Base-by-base conservation (phyloP, 2,329 filamentous ascomycete species). In the Chaetoscypha palmicola region DNA sequence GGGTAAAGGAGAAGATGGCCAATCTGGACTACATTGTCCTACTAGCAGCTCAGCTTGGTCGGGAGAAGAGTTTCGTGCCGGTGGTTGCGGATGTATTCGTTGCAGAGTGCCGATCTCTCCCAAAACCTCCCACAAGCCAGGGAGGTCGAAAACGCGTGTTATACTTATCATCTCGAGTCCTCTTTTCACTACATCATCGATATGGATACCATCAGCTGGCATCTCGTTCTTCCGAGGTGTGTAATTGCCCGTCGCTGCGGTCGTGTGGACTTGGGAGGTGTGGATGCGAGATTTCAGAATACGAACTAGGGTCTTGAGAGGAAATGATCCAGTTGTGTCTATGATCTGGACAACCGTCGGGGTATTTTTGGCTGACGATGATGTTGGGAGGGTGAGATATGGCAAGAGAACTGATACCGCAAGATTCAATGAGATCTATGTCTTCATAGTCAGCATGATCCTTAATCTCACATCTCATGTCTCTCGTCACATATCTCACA, bases 121-220 rank as follows among this genome's bases (percentile, higher is more conserved):
- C 24, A 81, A 53, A 1, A 75, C 75, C 56, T 81, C 75, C 67
- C 67, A 71, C 14, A 81, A 52, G 0, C 78, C 78, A 35, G 78
- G 69, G 9, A 77, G 52, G 47, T 79, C 76, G 51, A 81, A 81
- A 1, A 81, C 69, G 19, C 73, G 66, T 19, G 74, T 73, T 21
- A 81, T 65, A 23, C 70, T 67, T 3, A 79, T 69, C 35, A 65
- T 64, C 35, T 73, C 70, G 3, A 82, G 61, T 2, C 49, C 28
- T 5, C 45, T 41, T 26, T 55, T 45, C 11, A 53, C 41, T 2
- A 38, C 35, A 2, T 34, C 34, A 3, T 24, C 17, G 2, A 40
- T 14, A 30, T 28, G 16, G 33, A 16, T 22, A 4, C 9, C 28
- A 11, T 22, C n/a, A 20, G 30, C 19, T 4, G 20, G 38, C 4